Conservation (phyloP, 2,329 filamentous ascomycete species). For the Sordariomycetes sp. region DNA sequence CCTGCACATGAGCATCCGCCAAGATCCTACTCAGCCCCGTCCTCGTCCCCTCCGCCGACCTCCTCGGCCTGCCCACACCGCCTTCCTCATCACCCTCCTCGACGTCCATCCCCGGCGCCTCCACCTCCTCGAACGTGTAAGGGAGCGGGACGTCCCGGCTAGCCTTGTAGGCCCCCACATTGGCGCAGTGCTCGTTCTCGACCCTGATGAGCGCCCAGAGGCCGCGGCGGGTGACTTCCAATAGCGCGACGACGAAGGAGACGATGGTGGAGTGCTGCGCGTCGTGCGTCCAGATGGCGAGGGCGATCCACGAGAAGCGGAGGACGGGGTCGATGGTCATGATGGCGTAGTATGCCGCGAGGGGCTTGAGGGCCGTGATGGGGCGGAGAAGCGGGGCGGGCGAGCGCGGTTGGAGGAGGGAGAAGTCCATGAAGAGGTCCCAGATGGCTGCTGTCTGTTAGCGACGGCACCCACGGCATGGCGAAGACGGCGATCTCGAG, state of each 20-base stretch:
- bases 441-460: slow-evolving; percentile 50
- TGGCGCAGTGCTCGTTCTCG: slow-evolving; percentile 94
- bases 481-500: too few relatives aligned
- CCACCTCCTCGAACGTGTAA: slow-evolving; percentile 43
- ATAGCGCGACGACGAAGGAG: slow-evolving; percentile 65
- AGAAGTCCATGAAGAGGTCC: slow-evolving; percentile 96
- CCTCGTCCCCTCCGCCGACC: background rate
- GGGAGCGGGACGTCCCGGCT: slow-evolving; percentile 78
- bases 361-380: slow-evolving; percentile 63
- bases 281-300: slow-evolving; percentile 69
- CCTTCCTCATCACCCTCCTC: slow-evolving; percentile 6
- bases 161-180: slow-evolving; percentile 82
- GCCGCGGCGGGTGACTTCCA: slow-evolving; percentile 72
- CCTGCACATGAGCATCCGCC: slow-evolving; percentile 73
- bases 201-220: slow-evolving; percentile 91
- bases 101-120: background rate
- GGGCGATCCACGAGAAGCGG: slow-evolving; percentile 90
- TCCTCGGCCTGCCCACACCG: slow-evolving; percentile 1
- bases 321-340: slow-evolving; percentile 76
- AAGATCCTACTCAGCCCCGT: slow-evolving; percentile 47
- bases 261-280: slow-evolving; percentile 71
- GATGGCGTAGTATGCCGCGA: slow-evolving; percentile 76
- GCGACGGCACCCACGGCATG: too few relatives aligned
- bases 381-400: slow-evolving; percentile 58
- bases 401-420: slow-evolving; percentile 65